phyloP scores from a whole-genome alignment of 2,329 filamentous ascomycete species.

The Fusarium sp. region DNA sequence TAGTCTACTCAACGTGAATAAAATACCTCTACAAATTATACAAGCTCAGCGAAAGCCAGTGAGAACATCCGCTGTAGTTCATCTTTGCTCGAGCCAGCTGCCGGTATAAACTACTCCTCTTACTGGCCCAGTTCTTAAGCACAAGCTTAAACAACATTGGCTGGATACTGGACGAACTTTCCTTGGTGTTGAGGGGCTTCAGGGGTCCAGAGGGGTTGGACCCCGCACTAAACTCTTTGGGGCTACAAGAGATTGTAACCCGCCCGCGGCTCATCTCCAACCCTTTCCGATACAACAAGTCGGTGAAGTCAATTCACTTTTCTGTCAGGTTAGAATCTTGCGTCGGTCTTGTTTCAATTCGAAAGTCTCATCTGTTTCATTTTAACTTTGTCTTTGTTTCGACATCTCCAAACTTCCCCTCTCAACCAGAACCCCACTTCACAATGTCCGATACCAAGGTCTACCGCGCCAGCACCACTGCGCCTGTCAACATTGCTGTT shows the following conservation, averaged over 20 bases:
- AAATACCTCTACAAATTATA: not conserved
- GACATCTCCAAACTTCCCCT: not conserved
- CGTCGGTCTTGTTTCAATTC: conserved; percentile 12
- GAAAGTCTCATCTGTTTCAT: conserved; percentile 7
- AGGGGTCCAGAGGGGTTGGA: conserved; percentile 43
- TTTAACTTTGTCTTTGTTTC: not conserved
- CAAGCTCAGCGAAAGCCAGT: not conserved
- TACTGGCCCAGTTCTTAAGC: not conserved
- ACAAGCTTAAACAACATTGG: conserved; percentile 19
- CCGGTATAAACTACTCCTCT: not conserved
- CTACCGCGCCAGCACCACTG: conserved; percentile 94
- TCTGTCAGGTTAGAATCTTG: not conserved
- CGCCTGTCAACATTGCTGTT: conserved; percentile 97
- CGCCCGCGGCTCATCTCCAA: conserved; percentile 44
- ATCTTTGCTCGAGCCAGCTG: not conserved
- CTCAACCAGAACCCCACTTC: conserved; percentile 22
- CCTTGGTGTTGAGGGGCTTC: conserved; percentile 41
- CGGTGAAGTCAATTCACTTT: conserved; percentile 42
- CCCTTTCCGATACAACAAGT: conserved; percentile 47
- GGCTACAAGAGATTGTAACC: conserved; percentile 31
- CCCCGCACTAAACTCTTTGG: conserved; percentile 47
- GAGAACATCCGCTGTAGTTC: not conserved
- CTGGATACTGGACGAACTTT: conserved; percentile 6
- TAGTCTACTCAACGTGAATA: not conserved
- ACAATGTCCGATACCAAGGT: conserved; percentile 68